Percentiles rank a stretch among this genome's conserved stretches.
Conservation (phyloP, 495 filamentous ascomycete genomes). For the Xylaria scruposa region DNA sequence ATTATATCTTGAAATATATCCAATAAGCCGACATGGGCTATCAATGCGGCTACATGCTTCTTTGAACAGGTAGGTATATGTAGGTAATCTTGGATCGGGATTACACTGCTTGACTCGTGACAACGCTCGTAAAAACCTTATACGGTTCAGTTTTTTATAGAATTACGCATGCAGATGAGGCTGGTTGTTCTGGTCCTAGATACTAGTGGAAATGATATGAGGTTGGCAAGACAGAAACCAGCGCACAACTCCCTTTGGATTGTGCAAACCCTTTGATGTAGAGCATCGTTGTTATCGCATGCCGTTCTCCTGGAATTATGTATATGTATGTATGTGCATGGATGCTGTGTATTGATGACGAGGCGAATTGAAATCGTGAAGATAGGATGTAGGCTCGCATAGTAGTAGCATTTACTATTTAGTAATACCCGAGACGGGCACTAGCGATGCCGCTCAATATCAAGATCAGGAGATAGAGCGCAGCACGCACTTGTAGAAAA, state of each 20-base stretch:
- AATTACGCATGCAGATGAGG: too few relatives aligned
- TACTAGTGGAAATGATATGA: not conserved
- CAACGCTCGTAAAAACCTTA: not conserved
- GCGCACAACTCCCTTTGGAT: not conserved
- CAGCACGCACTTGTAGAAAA: not conserved
- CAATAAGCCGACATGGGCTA: not conserved
- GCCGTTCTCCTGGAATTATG: not conserved
- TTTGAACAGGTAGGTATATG: too few relatives aligned
- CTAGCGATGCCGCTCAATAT: conserved; percentile 19
- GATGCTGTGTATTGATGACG: not conserved
- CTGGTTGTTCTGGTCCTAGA: not conserved
- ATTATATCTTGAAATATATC: not conserved
- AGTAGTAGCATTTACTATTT: not conserved
- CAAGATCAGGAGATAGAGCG: conserved; percentile 1
- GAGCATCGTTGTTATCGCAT: not conserved
- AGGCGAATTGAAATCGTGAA: not conserved
- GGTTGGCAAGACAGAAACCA: not conserved
- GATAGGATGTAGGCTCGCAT: not conserved
- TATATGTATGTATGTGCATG: not conserved
- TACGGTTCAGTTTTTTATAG: not conserved
- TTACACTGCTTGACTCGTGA: not conserved
- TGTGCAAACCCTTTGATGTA: not conserved
- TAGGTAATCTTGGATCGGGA: not conserved
- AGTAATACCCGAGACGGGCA: conserved; percentile 8
- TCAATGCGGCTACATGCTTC: not conserved